Percentiles rank a stretch among this genome's conserved stretches.
phyloP scores from a whole-genome alignment of 2,329 filamentous ascomycete species.

The Pseudocercospora crystallina region DNA sequence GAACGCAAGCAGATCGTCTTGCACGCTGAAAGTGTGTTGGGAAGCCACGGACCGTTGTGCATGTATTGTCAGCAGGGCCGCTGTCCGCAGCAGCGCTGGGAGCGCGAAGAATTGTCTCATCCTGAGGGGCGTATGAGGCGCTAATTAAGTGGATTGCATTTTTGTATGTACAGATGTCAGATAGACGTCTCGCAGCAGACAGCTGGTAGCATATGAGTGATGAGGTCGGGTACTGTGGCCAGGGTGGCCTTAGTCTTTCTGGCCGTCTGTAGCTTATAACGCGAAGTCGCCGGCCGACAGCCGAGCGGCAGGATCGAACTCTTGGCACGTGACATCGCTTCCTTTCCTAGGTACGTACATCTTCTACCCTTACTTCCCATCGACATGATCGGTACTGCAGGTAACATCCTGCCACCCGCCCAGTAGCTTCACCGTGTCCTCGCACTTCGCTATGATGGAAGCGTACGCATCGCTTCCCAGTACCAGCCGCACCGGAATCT shows the following conservation, averaged over 20 bases:
- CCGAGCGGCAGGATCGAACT: too few relatives aligned
- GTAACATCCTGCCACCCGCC: slow-evolving; percentile 52
- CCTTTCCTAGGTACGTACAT: too few relatives aligned
- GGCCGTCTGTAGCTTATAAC: too few relatives aligned
- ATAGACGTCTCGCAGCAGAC: too few relatives aligned
- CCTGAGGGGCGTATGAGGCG: not conserved
- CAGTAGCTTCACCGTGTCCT: slow-evolving; percentile 44
- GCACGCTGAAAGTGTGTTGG: slow-evolving; percentile 72
- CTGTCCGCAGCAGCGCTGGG: slow-evolving; percentile 48
- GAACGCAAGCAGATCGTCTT: slow-evolving; percentile 83
- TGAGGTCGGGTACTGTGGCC: too few relatives aligned
- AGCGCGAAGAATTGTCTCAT: slow-evolving; percentile 52
- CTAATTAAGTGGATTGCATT: too few relatives aligned
- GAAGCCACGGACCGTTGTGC: slow-evolving; percentile 35
- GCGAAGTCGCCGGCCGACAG: too few relatives aligned
- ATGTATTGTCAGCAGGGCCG: slow-evolving; percentile 39
- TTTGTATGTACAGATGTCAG: too few relatives aligned
- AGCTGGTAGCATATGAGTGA: too few relatives aligned
- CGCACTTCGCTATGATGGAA: slow-evolving; percentile 45
- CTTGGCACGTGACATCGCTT: too few relatives aligned
- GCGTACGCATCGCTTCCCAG: slow-evolving; percentile 51
- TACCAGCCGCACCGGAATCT: slow-evolving; percentile 55
- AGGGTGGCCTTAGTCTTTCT: too few relatives aligned
- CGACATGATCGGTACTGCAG: slow-evolving; percentile 20
- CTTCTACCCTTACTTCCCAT: not conserved